Conservation (phyloP, 139 green algal genomes). For the Astrephomene gubernaculifera region DNA sequence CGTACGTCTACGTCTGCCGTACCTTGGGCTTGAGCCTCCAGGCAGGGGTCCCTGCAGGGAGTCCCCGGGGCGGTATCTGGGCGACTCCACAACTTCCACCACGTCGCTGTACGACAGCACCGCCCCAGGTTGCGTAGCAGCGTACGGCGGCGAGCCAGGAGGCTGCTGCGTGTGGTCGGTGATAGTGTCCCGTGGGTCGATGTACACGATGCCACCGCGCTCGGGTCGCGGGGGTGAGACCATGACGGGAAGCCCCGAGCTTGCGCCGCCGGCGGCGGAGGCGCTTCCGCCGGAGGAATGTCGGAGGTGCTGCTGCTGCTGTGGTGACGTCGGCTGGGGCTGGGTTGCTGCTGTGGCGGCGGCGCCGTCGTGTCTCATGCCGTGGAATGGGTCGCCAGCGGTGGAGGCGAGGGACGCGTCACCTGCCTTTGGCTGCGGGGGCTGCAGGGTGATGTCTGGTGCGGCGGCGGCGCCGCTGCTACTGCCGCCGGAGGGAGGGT, state of each 20-base stretch:
- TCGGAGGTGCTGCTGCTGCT: too few relatives aligned
- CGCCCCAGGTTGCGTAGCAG: too few relatives aligned
- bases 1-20: too few relatives aligned
- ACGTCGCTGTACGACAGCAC: too few relatives aligned
- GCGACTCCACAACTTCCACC: background rate
- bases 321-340: too few relatives aligned
- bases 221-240: background rate
- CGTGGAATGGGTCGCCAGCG: background rate
- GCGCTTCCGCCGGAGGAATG: too few relatives aligned
- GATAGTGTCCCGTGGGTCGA: background rate
- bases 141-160: too few relatives aligned
- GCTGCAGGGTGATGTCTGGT: background rate
- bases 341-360: too few relatives aligned
- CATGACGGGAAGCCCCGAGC: background rate
- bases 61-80: background rate
- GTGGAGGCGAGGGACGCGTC: background rate
- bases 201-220: background rate
- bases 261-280: too few relatives aligned
- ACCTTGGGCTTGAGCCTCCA: constrained; percentile 24
- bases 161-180: too few relatives aligned
- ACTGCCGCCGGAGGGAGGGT: background rate
- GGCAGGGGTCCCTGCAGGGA: constrained; percentile 24
- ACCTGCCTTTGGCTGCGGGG: background rate
- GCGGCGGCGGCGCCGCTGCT: background rate
- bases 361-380: too few relatives aligned